Evolutionary conservation across 208 protist genomes (phyloP).

Genomic region (Blechomonas ayalai): DNA sequence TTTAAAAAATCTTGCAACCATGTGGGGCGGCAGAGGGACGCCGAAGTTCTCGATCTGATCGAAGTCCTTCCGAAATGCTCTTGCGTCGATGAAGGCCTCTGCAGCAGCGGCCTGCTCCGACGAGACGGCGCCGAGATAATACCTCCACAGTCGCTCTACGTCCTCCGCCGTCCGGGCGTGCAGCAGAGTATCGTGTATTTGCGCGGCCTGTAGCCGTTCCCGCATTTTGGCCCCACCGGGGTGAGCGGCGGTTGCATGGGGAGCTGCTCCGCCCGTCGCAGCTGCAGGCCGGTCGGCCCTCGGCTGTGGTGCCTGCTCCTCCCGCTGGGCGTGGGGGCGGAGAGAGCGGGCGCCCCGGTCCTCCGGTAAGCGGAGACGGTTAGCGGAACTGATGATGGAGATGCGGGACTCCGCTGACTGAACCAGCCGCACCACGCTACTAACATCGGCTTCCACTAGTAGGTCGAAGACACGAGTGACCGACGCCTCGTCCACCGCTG

Average conservation of each 20-base stretch:
- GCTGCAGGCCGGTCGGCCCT: background rate
- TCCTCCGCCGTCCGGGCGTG: conserved; percentile 21
- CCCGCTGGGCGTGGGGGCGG: background rate
- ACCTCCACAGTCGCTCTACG: conserved; percentile 36
- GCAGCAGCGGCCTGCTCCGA: background rate
- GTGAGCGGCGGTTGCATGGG: background rate
- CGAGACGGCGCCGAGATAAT: conserved; percentile 22
- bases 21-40: conserved; percentile 29
- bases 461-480: conserved; percentile 14
- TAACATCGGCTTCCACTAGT: conserved; percentile 12
- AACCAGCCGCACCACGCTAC: conserved; percentile 16
- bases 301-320: background rate
- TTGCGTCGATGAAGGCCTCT: conserved; percentile 13
- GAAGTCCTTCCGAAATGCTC: conserved; percentile 43
- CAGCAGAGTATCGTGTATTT: conserved; percentile 31
- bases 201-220: conserved; percentile 14
- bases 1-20: conserved; percentile 33
- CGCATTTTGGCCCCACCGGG: background rate
- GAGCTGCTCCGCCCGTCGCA: background rate
- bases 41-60: conserved; percentile 47
- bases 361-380: conserved; percentile 1
- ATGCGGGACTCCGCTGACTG: background rate
- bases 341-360: background rate
- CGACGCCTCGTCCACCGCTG: too few relatives aligned
- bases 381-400: background rate